Evolutionary conservation across 2,329 filamentous ascomycete species (phyloP).

Genomic region (Allantophomopsis cytisporea): DNA sequence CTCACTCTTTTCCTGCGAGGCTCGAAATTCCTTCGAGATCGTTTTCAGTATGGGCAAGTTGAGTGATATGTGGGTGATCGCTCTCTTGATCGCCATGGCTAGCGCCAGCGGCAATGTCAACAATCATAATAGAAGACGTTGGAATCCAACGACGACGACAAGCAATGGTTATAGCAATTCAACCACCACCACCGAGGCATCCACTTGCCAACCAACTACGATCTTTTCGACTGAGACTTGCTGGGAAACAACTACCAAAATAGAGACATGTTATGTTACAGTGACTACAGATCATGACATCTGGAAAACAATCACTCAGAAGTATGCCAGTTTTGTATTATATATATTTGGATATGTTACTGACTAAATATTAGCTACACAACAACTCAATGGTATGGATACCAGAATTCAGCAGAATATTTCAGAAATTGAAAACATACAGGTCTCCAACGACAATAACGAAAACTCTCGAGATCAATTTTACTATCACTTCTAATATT

Average conservation of each 20-base stretch:
- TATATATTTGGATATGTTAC: background rate
- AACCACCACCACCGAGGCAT: no score
- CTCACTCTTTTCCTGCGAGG: no score
- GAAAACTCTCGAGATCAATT: background rate
- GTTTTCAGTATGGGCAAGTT: no score
- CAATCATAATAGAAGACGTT: no score
- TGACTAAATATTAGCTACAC: background rate
- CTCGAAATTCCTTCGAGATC: no score
- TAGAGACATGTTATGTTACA: conserved; percentile 2
- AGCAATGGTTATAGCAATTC: no score
- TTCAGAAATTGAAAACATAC: background rate
- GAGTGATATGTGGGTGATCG: no score
- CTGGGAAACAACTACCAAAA: conserved; percentile 5
- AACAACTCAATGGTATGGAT: conserved; percentile 1
- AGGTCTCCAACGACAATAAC: background rate
- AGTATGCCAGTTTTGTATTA: background rate
- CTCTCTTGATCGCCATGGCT: no score
- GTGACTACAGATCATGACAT: no score
- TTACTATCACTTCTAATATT: background rate
- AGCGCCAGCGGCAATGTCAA: no score
- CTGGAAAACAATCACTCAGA: conserved; percentile 3
- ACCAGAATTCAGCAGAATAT: no score
- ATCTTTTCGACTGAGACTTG: conserved; percentile 2
- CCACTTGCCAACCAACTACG: no score
- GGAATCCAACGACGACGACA: conserved; percentile 13